Conservation (phyloP, 1,284 basidiomycete species). For the Athelia sp. region DNA sequence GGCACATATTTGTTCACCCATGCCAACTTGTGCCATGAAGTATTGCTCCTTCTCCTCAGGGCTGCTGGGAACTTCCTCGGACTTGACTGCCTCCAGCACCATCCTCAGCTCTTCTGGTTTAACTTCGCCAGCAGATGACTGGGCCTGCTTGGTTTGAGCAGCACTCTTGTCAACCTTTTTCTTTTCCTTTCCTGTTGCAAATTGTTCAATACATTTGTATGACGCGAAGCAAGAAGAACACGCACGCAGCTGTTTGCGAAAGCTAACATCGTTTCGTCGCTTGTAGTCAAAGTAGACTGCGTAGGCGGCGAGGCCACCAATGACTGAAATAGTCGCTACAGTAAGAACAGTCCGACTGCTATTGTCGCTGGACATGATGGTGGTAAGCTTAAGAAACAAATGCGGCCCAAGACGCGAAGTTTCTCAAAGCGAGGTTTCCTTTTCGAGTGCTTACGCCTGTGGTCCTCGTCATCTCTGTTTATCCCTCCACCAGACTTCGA, state of each 20-base stretch:
- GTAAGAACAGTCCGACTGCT: not conserved
- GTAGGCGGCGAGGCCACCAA: slow-evolving; percentile 70
- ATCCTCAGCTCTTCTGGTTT: slow-evolving; percentile 50
- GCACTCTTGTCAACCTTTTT: slow-evolving; percentile 82
- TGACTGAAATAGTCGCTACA: slow-evolving; percentile 34
- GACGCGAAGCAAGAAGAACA: slow-evolving; percentile 6
- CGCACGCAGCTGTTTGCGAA: slow-evolving; percentile 84
- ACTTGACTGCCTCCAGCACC: slow-evolving; percentile 58
- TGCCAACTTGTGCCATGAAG: slow-evolving; percentile 87
- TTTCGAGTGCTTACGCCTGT: not conserved
- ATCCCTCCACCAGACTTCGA: not conserved
- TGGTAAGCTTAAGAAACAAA: no score
- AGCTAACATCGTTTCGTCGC: slow-evolving; percentile 82
- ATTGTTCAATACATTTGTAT: slow-evolving; percentile 5
- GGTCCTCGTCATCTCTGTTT: not conserved
- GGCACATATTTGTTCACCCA: slow-evolving; percentile 81
- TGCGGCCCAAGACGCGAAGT: not conserved
- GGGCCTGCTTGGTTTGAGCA: slow-evolving; percentile 54
- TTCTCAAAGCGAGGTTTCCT: not conserved
- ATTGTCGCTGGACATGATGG: not conserved
- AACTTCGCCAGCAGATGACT: slow-evolving; percentile 25
- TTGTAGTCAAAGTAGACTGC: slow-evolving; percentile 94
- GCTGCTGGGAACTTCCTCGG: slow-evolving; percentile 59
- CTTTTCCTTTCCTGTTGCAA: slow-evolving; percentile 77
- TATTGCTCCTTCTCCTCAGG: slow-evolving; percentile 80